A percentile compares a stretch with the other conserved stretches of the same genome.
Evolutionary conservation across 2,329 filamentous ascomycete species (phyloP).

Genomic region (Alternaria infectoria): DNA sequence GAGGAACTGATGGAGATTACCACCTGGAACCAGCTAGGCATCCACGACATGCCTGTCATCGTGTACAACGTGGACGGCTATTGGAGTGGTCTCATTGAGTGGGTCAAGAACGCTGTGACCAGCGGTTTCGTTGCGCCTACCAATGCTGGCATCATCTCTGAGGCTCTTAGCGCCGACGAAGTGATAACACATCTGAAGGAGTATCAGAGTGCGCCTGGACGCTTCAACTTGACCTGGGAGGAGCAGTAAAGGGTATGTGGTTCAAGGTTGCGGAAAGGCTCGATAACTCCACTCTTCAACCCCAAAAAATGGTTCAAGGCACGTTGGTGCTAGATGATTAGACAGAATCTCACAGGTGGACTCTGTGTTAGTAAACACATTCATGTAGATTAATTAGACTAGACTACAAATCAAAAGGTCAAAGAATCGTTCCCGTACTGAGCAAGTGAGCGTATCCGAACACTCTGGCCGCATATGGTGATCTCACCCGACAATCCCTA

Average conservation of each 20-base stretch:
- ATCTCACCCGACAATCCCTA: background rate
- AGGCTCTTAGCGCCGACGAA: conserved; percentile 74
- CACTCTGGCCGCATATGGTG: background rate
- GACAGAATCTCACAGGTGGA: background rate
- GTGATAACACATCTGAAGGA: conserved; percentile 73
- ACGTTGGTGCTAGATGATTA: background rate
- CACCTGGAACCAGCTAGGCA: conserved; percentile 96
- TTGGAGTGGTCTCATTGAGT: conserved; percentile 84
- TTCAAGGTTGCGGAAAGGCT: background rate
- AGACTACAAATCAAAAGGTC: background rate
- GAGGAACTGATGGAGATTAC: conserved; percentile 93
- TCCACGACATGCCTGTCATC: conserved; percentile 77
- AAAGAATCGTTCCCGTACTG: background rate
- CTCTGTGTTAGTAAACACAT: background rate
- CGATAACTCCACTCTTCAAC: background rate
- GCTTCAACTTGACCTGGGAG: conserved; percentile 84
- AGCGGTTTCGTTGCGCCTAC: conserved; percentile 76
- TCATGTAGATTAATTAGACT: background rate
- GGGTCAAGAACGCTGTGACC: conserved; percentile 77
- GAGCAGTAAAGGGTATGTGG: conserved; percentile 38
- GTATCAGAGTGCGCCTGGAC: conserved; percentile 77
- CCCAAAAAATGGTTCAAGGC: background rate
- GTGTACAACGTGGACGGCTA: conserved; percentile 89
- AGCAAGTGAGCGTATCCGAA: background rate
- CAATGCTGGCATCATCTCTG: conserved; percentile 78